Evolutionary conservation across 1,139 yeast species (phyloP).

Genomic region (Ogataea hybrid): DNA sequence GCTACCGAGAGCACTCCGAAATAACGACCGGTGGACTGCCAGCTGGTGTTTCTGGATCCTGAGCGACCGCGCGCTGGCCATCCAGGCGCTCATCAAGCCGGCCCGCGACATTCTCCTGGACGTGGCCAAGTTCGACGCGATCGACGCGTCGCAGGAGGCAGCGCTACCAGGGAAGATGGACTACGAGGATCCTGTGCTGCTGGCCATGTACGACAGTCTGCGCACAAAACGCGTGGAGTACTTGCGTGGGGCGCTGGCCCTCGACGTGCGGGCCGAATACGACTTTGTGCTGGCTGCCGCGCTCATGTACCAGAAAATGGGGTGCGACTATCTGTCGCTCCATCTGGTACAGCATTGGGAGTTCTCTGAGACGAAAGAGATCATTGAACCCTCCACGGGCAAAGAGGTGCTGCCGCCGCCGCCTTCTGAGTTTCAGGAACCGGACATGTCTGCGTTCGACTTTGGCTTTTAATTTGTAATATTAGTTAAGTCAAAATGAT

Average conservation of each 20-base stretch:
- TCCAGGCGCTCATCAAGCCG: conserved; percentile 63
- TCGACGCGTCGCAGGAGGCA: conserved; percentile 31
- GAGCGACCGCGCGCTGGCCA: conserved; percentile 48
- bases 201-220: conserved; percentile 61
- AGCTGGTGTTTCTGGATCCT: conserved; percentile 82
- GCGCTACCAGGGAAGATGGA: conserved; percentile 28
- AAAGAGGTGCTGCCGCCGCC: conserved; percentile 39
- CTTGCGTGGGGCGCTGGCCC: conserved; percentile 45
- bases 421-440: conserved; percentile 62
- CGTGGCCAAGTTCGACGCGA: conserved; percentile 27
- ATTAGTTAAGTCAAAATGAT: not conserved
- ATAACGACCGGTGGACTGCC: conserved; percentile 79
- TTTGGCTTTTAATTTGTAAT: conserved; percentile 35
- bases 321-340: conserved; percentile 78
- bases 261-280: conserved; percentile 54
- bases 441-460: conserved; percentile 76
- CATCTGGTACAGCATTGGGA: conserved; percentile 67
- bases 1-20: conserved; percentile 53
- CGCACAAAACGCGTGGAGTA: conserved; percentile 50
- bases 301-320: conserved; percentile 78
- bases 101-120: conserved; percentile 45
- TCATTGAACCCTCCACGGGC: not conserved
- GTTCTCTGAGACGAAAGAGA: conserved; percentile 35
- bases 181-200: conserved; percentile 76
- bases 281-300: conserved; percentile 61